phyloP scores from a whole-genome alignment of 305 asterid species.

The Solanum hybrid region DNA sequence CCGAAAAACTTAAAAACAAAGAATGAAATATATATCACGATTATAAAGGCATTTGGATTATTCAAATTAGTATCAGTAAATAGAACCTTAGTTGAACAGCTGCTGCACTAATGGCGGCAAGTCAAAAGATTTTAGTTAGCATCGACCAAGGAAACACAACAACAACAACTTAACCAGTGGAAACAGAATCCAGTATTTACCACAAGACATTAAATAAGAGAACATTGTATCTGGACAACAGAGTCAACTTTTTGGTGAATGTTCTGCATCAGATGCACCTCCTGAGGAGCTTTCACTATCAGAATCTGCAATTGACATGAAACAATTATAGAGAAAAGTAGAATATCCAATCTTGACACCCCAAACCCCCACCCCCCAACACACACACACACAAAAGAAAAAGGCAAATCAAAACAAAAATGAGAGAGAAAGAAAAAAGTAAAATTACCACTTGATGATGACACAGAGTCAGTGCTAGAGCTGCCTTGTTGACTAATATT shows the following conservation, averaged over 20 bases:
- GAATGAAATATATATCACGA: not conserved
- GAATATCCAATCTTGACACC: not conserved
- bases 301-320: conserved; percentile 28
- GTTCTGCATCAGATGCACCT: conserved; percentile 44
- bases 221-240: conserved; percentile 24
- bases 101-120: not conserved
- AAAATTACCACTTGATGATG: conserved; percentile 52
- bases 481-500: conserved; percentile 29
- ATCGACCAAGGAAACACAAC: not conserved
- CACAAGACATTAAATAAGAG: conserved; percentile 6
- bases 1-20: not conserved
- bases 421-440: not conserved
- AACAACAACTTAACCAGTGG: not conserved
- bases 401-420: conserved; percentile 6
- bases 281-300: conserved; percentile 47
- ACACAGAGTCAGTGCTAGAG: conserved; percentile 47
- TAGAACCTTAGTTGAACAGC: not conserved
- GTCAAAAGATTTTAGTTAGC: not conserved
- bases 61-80: not conserved
- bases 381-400: not conserved
- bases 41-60: not conserved
- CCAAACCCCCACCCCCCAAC: not conserved
- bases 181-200: not conserved
- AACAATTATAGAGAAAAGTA: not conserved
- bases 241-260: conserved; percentile 33